phyloP scores from a whole-genome alignment of 768 basidiomycete species.

The Kwoniella sp. region DNA sequence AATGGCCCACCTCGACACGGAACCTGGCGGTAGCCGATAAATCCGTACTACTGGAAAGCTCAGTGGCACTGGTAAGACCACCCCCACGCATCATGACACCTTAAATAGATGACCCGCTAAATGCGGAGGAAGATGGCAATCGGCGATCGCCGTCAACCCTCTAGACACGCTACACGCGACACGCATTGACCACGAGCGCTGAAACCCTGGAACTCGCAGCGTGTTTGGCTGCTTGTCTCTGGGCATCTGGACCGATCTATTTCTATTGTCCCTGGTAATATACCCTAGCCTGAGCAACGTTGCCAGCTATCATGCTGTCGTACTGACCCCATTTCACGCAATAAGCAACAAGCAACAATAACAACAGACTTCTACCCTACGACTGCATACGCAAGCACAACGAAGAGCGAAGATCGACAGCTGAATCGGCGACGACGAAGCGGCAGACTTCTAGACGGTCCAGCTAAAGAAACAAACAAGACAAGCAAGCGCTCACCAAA shows the following conservation, averaged over 20 bases:
- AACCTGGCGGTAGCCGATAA: conserved; percentile 16
- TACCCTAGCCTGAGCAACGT: neutral
- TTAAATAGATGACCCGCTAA: neutral
- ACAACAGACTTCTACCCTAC: neutral
- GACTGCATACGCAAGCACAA: neutral
- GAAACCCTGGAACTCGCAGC: no score
- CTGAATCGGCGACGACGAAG: no score
- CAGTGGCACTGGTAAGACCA: neutral
- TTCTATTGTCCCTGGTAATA: neutral
- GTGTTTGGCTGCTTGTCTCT: neutral
- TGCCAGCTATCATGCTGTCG: neutral
- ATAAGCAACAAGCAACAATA: neutral
- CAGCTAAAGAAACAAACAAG: no score
- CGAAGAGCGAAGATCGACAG: conserved; percentile 3
- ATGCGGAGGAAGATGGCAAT: neutral
- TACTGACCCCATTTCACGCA: conserved; percentile 1
- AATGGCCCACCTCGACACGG: neutral
- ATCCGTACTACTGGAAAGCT: conserved; percentile 6
- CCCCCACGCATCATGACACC: neutral
- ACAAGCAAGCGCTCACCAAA: neutral
- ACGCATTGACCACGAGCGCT: neutral
- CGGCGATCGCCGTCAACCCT: neutral
- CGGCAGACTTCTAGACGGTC: no score
- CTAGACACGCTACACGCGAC: neutral
- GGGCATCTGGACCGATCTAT: conserved; percentile 1